Base-by-base conservation (phyloP, 176 grass and related monocot genomes). In the Alloteropsis semialata region DNA sequence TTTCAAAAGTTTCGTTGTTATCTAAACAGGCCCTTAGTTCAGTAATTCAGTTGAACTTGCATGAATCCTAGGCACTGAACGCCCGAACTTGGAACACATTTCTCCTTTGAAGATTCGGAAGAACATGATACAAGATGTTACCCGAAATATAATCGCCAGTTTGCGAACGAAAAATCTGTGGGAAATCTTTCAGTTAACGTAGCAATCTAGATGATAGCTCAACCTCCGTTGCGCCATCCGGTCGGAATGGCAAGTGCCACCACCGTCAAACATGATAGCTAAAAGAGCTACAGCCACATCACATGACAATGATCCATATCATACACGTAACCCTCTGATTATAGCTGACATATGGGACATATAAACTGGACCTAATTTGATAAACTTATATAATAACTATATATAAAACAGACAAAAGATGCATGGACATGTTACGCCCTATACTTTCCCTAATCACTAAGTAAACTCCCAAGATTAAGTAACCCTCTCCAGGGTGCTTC, bases 361-460 rank as follows among this genome's bases (percentile, higher is more conserved):
- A 5, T n/a, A 12, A 9, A 38, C 10, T 39, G 22, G 14, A 13
- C 77, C 32, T 51, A 41, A 24, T 38, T 28, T 25, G 12, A 78
- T 7, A 46, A 71, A 22, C 27, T 22, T 19, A 36, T 69, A 43
- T 22, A 13, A 36, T 69, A 43, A 22, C 56, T 82, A 17, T 43
- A 56, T 58, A 8, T 3, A 59, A n/a, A 54, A 21, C 39, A 37
- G 22, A 6, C 10, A 46, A 71, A 51, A 79, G 41, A 79, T 18
- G 53, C 53, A 56, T 0, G 60, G 61, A 4, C 24, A 44, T 30
- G 22, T 22, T 10, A 21, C 65, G 46, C 38, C 27, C 43, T 74
- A 70, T 74, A 86, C 59, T 56, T 54, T 74, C 17, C 45, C 67
- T 37, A 44, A 73, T 73, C 28, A 46, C 27, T 55, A 61, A 65